Evolutionary conservation across 805 yeast species (phyloP).

Genomic region (Hanseniaspora clermontiae): DNA sequence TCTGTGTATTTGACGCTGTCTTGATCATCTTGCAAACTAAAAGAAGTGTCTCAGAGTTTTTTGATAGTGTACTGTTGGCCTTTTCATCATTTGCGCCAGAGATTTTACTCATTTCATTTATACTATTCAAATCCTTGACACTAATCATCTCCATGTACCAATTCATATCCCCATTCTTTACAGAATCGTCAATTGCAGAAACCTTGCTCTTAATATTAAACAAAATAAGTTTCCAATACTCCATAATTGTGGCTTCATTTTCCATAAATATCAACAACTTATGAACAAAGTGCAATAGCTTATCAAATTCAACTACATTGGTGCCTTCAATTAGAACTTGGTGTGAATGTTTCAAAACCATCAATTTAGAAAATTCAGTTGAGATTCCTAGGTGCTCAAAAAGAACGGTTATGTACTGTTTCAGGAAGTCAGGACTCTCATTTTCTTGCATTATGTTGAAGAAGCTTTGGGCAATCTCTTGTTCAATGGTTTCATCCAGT

Average conservation of each 20-base stretch:
- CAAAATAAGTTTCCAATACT: slow-evolving; percentile 32
- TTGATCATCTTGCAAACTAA: slow-evolving; percentile 4
- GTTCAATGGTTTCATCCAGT: slow-evolving; percentile 1
- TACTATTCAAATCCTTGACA: slow-evolving; percentile 25
- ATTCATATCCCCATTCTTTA: slow-evolving; percentile 24
- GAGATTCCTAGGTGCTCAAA: not conserved
- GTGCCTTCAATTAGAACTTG: slow-evolving; percentile 19
- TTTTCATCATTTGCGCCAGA: slow-evolving; percentile 37
- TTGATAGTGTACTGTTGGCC: slow-evolving; percentile 29
- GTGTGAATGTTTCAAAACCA: not conserved
- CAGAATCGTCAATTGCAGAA: slow-evolving; percentile 18
- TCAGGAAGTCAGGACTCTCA: slow-evolving; percentile 1
- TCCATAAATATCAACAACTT: slow-evolving; percentile 32
- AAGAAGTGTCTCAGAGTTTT: not conserved
- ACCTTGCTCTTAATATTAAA: slow-evolving; percentile 21
- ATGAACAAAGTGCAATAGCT: slow-evolving; percentile 31
- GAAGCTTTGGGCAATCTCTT: slow-evolving; percentile 5
- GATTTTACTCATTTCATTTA: slow-evolving; percentile 24
- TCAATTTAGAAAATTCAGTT: not conserved
- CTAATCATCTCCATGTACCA: slow-evolving; percentile 30
- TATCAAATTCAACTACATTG: slow-evolving; percentile 37
- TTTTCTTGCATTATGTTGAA: slow-evolving; percentile 1
- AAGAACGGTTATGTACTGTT: not conserved
- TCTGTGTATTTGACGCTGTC: not conserved
- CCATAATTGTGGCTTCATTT: slow-evolving; percentile 28